Evolutionary conservation across 2,329 filamentous ascomycete genomes (phyloP), one percentile per base, ranked within the genome.

Genomic region (Ceratocystis diversiconidia): DNA sequence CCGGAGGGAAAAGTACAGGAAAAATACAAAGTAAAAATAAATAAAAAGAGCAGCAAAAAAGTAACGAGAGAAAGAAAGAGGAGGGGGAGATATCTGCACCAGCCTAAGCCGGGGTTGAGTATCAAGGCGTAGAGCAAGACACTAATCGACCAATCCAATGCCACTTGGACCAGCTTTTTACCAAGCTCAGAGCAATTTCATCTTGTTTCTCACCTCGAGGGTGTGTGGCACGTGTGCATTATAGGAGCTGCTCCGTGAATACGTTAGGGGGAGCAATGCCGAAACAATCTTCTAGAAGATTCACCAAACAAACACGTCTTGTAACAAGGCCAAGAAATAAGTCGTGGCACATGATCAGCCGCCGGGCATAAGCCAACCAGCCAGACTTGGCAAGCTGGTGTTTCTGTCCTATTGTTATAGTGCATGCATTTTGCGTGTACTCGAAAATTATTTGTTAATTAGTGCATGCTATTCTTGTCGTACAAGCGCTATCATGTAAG

Each of bases 401-500:
- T 41, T 41, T 41, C 36, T 15, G 36, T 41, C 36, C 36, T 41
- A 41, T 41, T 4, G 36, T 41, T 41, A 41, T 41, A 41, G 36
- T 41, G 36, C 36, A 41, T 41, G 36, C 36, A 41, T 41, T 41
- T 41, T 41, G 36, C 12, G 12, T 41, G 36, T 41, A 15, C 36
- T 41, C 36, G 36, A 15, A 41, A 15, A 41, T 41, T 41, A 17
- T 36, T 59, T 30, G 55, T 36, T 59, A 36, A 12, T 30, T 25
- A 15, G 25, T 59, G 36, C 7, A 36, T 17, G 7, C 12, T 25
- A 32, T 25, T n/a, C 52, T 8, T 15, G 52, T 59, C 25, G 55
- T 59, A 59, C 55, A 59, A 36, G 17, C 55, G 2, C 55, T 59
- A 59, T 59, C 19, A 59, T 59, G 55, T 59, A 59, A 59, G 55